Evolutionary conservation across 2,329 filamentous ascomycete genomes (phyloP).

Genomic region (Scorias spongiosa): DNA sequence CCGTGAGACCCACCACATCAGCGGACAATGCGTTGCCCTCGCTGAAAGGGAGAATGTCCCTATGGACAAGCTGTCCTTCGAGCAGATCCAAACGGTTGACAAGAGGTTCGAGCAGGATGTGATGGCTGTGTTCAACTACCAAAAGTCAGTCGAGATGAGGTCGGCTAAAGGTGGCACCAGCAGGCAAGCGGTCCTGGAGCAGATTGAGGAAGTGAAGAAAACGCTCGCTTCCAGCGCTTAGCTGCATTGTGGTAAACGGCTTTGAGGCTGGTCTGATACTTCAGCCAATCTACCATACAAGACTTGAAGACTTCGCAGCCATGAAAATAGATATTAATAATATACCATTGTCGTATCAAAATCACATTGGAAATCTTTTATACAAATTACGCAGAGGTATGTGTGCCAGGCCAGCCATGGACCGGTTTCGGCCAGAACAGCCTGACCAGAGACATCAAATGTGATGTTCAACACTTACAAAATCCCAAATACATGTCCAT

Average conservation of each 20-base stretch:
- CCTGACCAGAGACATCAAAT: no score
- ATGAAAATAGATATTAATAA: no score
- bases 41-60: constrained; percentile 50
- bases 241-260: not conserved
- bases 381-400: no score
- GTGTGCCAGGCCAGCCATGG: no score
- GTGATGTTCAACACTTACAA: no score
- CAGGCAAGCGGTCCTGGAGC: constrained; percentile 48
- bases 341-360: no score
- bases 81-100: constrained; percentile 55
- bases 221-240: constrained; percentile 16
- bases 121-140: constrained; percentile 58
- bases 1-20: constrained; percentile 67
- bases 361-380: no score
- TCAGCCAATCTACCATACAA: no score
- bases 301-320: no score
- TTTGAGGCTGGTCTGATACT: no score
- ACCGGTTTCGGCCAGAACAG: no score
- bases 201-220: constrained; percentile 41
- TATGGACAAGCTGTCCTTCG: constrained; percentile 54
- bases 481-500: no score
- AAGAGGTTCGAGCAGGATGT: constrained; percentile 57
- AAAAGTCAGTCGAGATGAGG: constrained; percentile 67
- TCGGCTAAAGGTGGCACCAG: constrained; percentile 66
- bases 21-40: constrained; percentile 55